Percentiles rank a stretch among this genome's conserved stretches.
These are phyloP conservation scores for Helotiales sp. DNA, from an alignment of 2,329 filamentous ascomycete species.

Conservation along the genomic window DNA sequence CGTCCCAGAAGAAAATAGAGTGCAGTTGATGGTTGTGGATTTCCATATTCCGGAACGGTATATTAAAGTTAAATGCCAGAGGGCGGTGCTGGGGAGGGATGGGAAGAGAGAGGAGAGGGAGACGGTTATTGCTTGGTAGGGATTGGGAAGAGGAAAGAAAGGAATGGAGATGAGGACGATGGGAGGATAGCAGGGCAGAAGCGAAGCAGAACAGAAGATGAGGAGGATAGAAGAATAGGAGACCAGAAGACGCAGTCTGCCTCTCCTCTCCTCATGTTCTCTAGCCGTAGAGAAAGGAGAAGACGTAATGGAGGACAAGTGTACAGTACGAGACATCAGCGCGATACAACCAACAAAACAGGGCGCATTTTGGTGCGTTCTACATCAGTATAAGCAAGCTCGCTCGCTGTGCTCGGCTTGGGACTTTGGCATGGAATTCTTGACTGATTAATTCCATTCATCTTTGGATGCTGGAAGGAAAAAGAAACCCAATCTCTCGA, in stretches of 20 bases:
- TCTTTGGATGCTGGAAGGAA: too few relatives aligned
- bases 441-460: too few relatives aligned
- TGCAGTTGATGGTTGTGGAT: constrained; percentile 36
- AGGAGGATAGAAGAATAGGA: background rate
- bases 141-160: background rate
- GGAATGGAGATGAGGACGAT: background rate
- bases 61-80: constrained; percentile 37
- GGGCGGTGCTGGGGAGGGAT: constrained; percentile 28
- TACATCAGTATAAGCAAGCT: background rate
- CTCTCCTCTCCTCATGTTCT: too few relatives aligned
- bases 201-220: too few relatives aligned
- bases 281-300: too few relatives aligned
- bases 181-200: too few relatives aligned
- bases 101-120: constrained; percentile 37
- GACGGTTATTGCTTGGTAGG: constrained; percentile 39
- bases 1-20: constrained; percentile 37
- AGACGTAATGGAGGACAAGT: background rate
- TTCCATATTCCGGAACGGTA: constrained; percentile 39
- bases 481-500: too few relatives aligned
- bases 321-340: background rate
- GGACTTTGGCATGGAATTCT: background rate
- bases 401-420: background rate
- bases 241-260: too few relatives aligned
- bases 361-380: background rate
- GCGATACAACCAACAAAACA: too few relatives aligned